phyloP scores from a whole-genome alignment of 2,329 filamentous ascomycete species.

The Aspergillus fijiensis region DNA sequence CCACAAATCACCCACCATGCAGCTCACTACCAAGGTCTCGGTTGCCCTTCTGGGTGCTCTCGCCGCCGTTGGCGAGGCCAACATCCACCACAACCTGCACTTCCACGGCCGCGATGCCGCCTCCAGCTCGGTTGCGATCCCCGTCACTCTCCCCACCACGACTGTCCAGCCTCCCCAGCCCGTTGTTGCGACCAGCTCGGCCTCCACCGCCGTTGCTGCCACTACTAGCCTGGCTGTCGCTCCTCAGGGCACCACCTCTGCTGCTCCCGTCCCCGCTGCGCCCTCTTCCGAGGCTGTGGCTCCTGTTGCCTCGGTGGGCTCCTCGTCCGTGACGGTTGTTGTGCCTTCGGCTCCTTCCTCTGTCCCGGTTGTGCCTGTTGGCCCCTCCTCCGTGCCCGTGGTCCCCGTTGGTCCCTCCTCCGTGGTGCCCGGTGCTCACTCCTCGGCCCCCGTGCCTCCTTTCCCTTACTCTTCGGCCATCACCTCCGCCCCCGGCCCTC shows the following conservation, averaged over 20 bases:
- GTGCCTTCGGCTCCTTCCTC: slow-evolving; percentile 1
- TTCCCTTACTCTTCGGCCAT: background rate
- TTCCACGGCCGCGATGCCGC: slow-evolving; percentile 20
- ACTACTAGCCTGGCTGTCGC: background rate
- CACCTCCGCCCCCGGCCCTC: slow-evolving; percentile 19
- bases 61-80: slow-evolving; percentile 37
- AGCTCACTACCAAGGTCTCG: slow-evolving; percentile 37
- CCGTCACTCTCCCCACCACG: background rate
- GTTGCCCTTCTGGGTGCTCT: slow-evolving; percentile 37
- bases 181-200: background rate
- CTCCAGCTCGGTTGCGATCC: slow-evolving; percentile 1
- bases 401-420: background rate
- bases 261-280: background rate
- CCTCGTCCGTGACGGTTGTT: background rate
- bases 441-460: background rate
- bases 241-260: background rate
- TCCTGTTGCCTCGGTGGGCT: background rate
- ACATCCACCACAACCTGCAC: slow-evolving; percentile 25
- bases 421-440: background rate
- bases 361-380: background rate
- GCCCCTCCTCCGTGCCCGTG: background rate
- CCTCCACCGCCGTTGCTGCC: background rate
- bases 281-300: background rate
- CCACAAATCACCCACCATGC: slow-evolving; percentile 39
- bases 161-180: background rate